A percentile compares a stretch with the other conserved stretches of the same genome.
These are phyloP conservation scores for Cercospora sp. DNA, from an alignment of 2,329 filamentous ascomycete species.

Conservation along the genomic window DNA sequence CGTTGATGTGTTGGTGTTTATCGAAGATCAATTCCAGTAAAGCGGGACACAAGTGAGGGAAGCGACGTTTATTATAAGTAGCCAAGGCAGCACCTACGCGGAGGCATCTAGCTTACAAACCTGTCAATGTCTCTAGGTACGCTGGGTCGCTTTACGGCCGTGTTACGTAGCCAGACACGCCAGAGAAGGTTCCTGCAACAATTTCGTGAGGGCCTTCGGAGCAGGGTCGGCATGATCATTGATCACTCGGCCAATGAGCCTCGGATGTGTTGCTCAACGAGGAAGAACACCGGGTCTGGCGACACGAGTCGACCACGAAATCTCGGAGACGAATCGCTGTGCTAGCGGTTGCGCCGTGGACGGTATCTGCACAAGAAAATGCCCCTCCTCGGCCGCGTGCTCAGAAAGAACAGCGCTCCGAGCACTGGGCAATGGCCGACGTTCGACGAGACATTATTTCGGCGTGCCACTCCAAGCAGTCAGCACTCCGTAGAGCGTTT, in stretches of 20 bases:
- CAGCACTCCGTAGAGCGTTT: neutral
- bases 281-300: conserved; percentile 2
- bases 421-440: conserved; percentile 2
- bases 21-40: neutral
- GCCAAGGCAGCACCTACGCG: neutral
- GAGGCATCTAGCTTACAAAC: conserved; percentile 11
- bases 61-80: neutral
- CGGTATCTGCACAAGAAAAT: conserved; percentile 1
- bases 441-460: neutral
- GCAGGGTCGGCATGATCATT: conserved; percentile 8
- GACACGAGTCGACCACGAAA: neutral
- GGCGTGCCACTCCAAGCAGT: neutral
- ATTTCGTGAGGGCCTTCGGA: conserved; percentile 3
- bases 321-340: neutral
- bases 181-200: conserved; percentile 5
- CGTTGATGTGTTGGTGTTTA: neutral
- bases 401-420: conserved; percentile 12
- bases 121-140: neutral
- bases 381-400: conserved; percentile 18
- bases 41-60: neutral
- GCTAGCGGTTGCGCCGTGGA: conserved; percentile 3
- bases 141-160: conserved; percentile 9
- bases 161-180: conserved; percentile 3
- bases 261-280: conserved; percentile 14
- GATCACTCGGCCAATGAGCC: neutral